Conservation (phyloP, 108 stramenopile species). For the Ochromonas danica region DNA sequence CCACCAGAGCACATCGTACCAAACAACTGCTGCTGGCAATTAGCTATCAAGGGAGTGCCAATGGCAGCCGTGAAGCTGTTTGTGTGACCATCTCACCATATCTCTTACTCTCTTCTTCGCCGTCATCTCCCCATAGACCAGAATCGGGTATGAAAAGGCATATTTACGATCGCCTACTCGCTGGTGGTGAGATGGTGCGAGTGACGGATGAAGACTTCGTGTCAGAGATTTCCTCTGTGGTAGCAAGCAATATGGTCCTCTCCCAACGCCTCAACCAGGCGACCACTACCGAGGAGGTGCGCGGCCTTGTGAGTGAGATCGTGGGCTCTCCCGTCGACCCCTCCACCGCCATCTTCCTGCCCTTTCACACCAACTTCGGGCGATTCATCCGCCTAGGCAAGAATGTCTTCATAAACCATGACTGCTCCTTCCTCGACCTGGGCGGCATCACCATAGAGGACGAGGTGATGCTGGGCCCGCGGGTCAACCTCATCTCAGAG, state of each 20-base stretch:
- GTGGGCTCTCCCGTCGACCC: background rate
- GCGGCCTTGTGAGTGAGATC: background rate
- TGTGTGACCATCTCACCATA: too few relatives aligned
- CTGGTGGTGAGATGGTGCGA: background rate
- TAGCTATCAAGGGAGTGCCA: too few relatives aligned
- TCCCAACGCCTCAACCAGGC: background rate
- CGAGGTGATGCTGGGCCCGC: background rate
- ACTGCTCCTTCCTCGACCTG: background rate
- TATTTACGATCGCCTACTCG: background rate
- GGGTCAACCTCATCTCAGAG: background rate
- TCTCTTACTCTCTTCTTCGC: too few relatives aligned
- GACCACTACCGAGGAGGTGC: background rate
- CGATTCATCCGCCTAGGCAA: background rate
- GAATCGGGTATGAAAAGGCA: background rate
- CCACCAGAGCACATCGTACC: too few relatives aligned
- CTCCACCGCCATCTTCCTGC: background rate
- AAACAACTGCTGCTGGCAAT: too few relatives aligned
- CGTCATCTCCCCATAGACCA: too few relatives aligned
- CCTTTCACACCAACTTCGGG: slow-evolving; percentile 13
- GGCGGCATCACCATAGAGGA: background rate
- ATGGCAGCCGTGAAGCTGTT: too few relatives aligned
- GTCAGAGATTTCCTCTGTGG: background rate
- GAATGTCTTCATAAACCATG: background rate
- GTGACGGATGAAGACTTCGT: background rate
- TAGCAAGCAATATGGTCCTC: background rate